Percentiles rank a stretch among this genome's conserved stretches.
phyloP scores from a whole-genome alignment of 352 stramenopile genomes.

The Thalassiosira mediterranea region DNA sequence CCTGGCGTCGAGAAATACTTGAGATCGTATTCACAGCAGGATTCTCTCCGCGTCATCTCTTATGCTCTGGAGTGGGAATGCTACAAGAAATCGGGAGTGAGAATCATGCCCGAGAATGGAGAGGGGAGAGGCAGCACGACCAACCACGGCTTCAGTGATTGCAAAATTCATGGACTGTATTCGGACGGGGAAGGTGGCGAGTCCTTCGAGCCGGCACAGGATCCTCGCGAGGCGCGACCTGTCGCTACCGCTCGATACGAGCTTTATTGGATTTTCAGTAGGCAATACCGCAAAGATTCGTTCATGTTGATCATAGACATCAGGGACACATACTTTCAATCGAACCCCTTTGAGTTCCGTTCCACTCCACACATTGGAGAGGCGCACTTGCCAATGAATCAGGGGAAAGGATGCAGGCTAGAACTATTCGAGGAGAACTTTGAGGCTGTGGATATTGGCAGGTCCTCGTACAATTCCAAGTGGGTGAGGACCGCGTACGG shows the following conservation, averaged over 20 bases:
- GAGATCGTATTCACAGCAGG: slow-evolving; percentile 25
- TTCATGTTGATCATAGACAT: slow-evolving; percentile 73
- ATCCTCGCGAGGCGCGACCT: slow-evolving; percentile 61
- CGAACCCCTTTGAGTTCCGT: slow-evolving; percentile 59
- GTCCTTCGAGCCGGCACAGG: slow-evolving; percentile 16
- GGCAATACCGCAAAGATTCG: slow-evolving; percentile 54
- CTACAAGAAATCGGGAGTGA: slow-evolving; percentile 42
- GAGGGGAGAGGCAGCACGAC: slow-evolving; percentile 15
- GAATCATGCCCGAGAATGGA: slow-evolving; percentile 3
- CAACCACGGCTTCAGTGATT: slow-evolving; percentile 52
- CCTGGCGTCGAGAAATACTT: slow-evolving; percentile 68
- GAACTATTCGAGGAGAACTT: slow-evolving; percentile 58
- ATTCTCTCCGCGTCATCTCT: slow-evolving; percentile 47
- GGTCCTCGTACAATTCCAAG: slow-evolving; percentile 37
- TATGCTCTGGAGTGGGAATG: slow-evolving; percentile 63
- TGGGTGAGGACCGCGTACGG: slow-evolving; percentile 63
- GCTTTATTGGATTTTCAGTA: slow-evolving; percentile 78
- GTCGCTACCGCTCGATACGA: slow-evolving; percentile 72
- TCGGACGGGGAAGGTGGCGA: slow-evolving; percentile 24
- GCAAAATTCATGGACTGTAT: slow-evolving; percentile 63
- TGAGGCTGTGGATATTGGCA: slow-evolving; percentile 30
- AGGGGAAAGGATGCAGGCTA: not conserved
- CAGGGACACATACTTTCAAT: slow-evolving; percentile 77
- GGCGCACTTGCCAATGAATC: not conserved
- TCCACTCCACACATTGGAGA: not conserved